These are phyloP conservation scores for Candida nemodendra DNA, from an alignment of 805 yeast species.

Conservation along the genomic window DNA sequence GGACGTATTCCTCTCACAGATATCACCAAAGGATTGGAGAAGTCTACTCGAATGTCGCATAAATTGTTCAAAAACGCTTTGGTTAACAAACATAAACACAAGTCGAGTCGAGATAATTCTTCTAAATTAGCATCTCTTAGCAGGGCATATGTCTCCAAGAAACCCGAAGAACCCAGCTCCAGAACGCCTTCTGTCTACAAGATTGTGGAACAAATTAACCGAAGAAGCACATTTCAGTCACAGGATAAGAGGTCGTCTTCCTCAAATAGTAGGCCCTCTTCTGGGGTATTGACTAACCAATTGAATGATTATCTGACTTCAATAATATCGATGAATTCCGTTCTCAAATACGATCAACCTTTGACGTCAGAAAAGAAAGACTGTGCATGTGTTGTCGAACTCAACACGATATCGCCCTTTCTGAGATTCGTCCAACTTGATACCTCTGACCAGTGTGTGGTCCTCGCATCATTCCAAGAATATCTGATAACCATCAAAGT, in stretches of 20 bases:
- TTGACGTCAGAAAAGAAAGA: conserved; percentile 6
- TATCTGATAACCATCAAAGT: conserved; percentile 5
- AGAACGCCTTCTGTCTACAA: background rate
- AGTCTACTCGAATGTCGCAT: no score
- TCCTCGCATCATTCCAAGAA: conserved; percentile 15
- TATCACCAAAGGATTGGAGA: no score
- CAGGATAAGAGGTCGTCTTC: no score
- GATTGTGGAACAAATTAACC: background rate
- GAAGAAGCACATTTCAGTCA: no score
- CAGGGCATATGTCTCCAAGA: background rate
- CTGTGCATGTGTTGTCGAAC: background rate
- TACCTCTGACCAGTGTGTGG: conserved; percentile 4
- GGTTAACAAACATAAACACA: no score
- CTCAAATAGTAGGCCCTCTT: no score
- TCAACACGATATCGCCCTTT: conserved; percentile 3
- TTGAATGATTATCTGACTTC: conserved; percentile 13
- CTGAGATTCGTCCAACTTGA: conserved; percentile 9
- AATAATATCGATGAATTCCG: conserved; percentile 16
- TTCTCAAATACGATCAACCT: conserved; percentile 17
- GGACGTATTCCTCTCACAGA: no score
- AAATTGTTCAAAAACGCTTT: no score
- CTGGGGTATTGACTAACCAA: conserved; percentile 16
- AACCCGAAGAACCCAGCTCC: background rate
- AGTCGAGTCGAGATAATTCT: no score
- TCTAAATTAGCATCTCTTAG: background rate